Base-by-base conservation (phyloP, 352 stramenopile genomes). In the Phytophthora aleatoria region DNA sequence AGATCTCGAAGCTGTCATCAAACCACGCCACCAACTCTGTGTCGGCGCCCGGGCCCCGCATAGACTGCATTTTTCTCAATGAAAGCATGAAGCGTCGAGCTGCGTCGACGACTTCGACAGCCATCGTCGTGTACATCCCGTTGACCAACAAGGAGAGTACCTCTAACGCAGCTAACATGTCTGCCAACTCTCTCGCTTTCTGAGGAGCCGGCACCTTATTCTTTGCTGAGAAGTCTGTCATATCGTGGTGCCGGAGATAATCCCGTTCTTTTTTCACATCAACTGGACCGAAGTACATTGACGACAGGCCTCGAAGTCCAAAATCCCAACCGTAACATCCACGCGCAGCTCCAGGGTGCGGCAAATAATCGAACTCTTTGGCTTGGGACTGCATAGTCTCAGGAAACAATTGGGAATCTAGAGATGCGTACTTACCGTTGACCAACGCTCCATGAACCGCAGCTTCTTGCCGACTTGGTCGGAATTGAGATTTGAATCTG, bases 221-320 rank as follows among this genome's bases (percentile, higher is more conserved):
- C 44, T 69, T 69, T 0, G n/a, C 1, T 2, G 47, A 69, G 42
- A 57, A 69, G 20, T 64, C 49, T 5, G 61, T 57, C 61, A 64
- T 69, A 9, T 61, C 61, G 13, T 62, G 13, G 4, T 2, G 30
- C 0, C 53, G 39, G 0, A 10, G n/a, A 16, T 26, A 35, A 6
- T 50, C 31, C 0, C 54, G 54, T 20, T 60, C 49, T 45, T 38
- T 39, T 1, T 64, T 24, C 5, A 58, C 36, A 20, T 44, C 48
- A 12, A 60, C 6, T 0, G 45, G 49, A 0, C 24, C 8, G 7
- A 69, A 64, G 15, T 64, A 48, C 53, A 57, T 55, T 3, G 15
- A 1, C 0, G 61, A 64, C 2, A 64, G 26, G 1, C 61, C 49
- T 11, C 61, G 53, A 56, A 57, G 49, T 36, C 48, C 48, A 47